phyloP scores from a whole-genome alignment of 257 asterid species.

The Solanum paucissectum region DNA sequence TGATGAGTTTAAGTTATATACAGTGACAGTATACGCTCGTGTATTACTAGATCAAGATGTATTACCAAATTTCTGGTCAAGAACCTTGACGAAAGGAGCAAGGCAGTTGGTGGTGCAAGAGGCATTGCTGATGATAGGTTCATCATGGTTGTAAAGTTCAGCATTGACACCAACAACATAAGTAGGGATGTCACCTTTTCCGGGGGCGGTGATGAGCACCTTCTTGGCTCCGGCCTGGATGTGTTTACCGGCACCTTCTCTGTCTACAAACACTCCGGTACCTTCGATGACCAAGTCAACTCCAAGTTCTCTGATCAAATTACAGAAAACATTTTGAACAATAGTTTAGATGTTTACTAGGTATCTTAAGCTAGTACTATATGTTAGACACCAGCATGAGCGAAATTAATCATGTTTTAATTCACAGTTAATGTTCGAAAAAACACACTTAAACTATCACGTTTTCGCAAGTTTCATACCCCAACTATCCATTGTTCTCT shows the following conservation, averaged over 20 bases:
- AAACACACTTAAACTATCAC: not conserved
- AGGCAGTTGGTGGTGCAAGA: slow-evolving; percentile 99
- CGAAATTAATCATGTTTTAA: not conserved
- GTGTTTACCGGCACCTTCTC: slow-evolving; percentile 94
- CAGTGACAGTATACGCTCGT: no score
- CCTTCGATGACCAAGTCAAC: slow-evolving; percentile 89
- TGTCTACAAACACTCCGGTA: slow-evolving; percentile 89
- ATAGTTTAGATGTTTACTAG: not conserved
- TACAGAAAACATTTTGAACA: not conserved
- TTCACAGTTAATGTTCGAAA: not conserved
- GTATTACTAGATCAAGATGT: not conserved
- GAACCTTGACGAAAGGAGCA: slow-evolving; percentile 94
- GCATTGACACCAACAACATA: slow-evolving; percentile 94
- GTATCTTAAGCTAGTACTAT: not conserved
- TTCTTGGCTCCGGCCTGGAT: slow-evolving; percentile 89
- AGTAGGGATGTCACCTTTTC: slow-evolving; percentile 93
- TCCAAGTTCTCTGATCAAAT: slow-evolving; percentile 50
- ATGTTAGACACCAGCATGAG: not conserved
- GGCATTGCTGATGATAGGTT: slow-evolving; percentile 84
- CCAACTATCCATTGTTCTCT: not conserved
- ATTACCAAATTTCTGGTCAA: slow-evolving; percentile 67
- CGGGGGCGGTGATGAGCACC: slow-evolving; percentile 95
- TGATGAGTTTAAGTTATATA: not conserved
- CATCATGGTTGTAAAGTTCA: slow-evolving; percentile 51
- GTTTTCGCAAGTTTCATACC: not conserved